Evolutionary conservation across 257 asterid genomes (phyloP).

Genomic region (Linaria vulgaris): DNA sequence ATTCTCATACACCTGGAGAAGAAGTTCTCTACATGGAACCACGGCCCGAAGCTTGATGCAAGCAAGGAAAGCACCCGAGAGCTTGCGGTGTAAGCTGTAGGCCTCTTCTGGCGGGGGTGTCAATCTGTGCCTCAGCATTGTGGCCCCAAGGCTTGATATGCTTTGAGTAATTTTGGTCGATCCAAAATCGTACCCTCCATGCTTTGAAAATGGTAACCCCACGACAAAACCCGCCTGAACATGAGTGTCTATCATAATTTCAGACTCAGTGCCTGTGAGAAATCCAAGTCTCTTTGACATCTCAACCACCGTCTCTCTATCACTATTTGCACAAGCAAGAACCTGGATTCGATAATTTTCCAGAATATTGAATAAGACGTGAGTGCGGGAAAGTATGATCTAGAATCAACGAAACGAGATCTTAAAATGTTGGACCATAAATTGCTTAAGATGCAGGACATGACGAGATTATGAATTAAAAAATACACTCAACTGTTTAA

Average conservation of each 20-base stretch:
- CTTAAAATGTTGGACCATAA: neutral
- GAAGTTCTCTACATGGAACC: conserved; percentile 86
- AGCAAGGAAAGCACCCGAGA: conserved; percentile 96
- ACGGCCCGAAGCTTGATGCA: conserved; percentile 92
- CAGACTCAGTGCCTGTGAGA: conserved; percentile 87
- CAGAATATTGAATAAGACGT: conserved; percentile 7
- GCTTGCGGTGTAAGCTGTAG: conserved; percentile 95
- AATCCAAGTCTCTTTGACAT: conserved; percentile 90
- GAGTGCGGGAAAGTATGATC: too few relatives aligned
- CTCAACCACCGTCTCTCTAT: conserved; percentile 76
- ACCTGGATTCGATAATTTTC: conserved; percentile 49
- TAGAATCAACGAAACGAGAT: neutral
- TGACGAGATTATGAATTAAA: conserved; percentile 7
- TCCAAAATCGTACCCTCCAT: conserved; percentile 82
- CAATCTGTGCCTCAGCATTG: conserved; percentile 89
- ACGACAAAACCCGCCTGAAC: conserved; percentile 93
- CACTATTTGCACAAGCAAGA: conserved; percentile 78
- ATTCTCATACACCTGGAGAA: conserved; percentile 54
- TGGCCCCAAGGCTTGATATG: conserved; percentile 82
- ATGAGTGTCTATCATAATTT: conserved; percentile 83
- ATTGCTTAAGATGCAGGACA: neutral
- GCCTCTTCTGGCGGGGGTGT: conserved; percentile 98
- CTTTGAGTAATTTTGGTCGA: conserved; percentile 72
- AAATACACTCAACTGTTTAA: neutral
- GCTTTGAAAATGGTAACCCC: conserved; percentile 82